phyloP scores from a whole-genome alignment of 306 rosid genomes.

The Astragalus membranaceus region DNA sequence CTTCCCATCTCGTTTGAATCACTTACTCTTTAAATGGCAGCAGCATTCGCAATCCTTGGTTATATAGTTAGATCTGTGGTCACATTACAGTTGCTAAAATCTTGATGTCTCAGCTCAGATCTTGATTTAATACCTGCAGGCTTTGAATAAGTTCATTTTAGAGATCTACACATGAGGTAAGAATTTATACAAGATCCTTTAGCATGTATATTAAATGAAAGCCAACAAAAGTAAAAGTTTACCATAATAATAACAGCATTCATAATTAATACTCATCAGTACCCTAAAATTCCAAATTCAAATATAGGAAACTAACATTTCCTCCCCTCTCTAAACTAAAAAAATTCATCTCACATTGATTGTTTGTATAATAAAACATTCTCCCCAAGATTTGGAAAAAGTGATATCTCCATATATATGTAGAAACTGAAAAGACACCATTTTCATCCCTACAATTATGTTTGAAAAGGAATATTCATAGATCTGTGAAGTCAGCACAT shows the following conservation, averaged over 20 bases:
- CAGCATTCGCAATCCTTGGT: no score
- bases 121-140: no score
- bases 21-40: not conserved
- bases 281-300: not conserved
- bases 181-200: not conserved
- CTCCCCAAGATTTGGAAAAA: constrained; percentile 15
- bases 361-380: not conserved
- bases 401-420: constrained; percentile 19
- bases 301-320: no score
- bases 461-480: constrained; percentile 32
- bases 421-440: constrained; percentile 35
- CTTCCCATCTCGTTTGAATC: not conserved
- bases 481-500: constrained; percentile 39
- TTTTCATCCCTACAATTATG: constrained; percentile 12
- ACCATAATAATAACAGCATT: not conserved
- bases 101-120: no score
- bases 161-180: not conserved
- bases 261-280: not conserved
- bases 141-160: not conserved
- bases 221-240: constrained; percentile 6
- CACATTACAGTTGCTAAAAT: no score
- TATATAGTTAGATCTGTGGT: no score
- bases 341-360: no score
- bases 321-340: no score
- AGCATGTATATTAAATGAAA: not conserved